Percentiles rank a stretch among this genome's conserved stretches.
These are phyloP conservation scores for Aspergillus fijiensis DNA, from an alignment of 2,329 filamentous ascomycete species.

Conservation along the genomic window DNA sequence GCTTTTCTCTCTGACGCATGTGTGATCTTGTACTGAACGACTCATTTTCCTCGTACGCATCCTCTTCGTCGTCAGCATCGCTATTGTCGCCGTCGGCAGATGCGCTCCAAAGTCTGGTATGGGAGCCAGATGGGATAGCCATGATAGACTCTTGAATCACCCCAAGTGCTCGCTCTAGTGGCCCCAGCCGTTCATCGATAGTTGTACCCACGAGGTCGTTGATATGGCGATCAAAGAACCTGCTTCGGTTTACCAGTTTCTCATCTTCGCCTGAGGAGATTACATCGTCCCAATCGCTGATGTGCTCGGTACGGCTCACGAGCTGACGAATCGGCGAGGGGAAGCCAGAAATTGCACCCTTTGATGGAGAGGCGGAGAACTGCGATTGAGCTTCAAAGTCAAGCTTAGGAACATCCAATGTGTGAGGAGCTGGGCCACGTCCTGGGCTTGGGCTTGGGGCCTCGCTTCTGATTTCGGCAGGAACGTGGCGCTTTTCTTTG, in stretches of 20 bases:
- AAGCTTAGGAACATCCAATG: slow-evolving; percentile 47
- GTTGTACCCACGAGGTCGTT: slow-evolving; percentile 79
- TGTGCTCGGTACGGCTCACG: slow-evolving; percentile 60
- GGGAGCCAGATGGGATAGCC: slow-evolving; percentile 56
- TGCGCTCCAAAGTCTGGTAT: slow-evolving; percentile 61
- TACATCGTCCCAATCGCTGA: slow-evolving; percentile 89
- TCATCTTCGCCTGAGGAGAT: slow-evolving; percentile 79
- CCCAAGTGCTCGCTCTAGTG: slow-evolving; percentile 75
- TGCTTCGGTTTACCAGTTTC: slow-evolving; percentile 76
- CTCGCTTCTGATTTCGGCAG: slow-evolving; percentile 61
- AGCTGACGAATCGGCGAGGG: slow-evolving; percentile 62
- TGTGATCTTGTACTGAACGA: slow-evolving; percentile 73
- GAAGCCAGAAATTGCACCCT: slow-evolving; percentile 59
- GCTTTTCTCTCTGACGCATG: slow-evolving; percentile 63
- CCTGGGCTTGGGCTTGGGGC: slow-evolving; percentile 72
- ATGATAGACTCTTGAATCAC: slow-evolving; percentile 71
- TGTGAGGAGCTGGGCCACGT: slow-evolving; percentile 49
- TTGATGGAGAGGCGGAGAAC: slow-evolving; percentile 57
- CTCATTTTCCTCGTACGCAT: slow-evolving; percentile 57
- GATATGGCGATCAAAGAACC: slow-evolving; percentile 89
- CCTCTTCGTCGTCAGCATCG: slow-evolving; percentile 93
- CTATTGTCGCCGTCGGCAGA: slow-evolving; percentile 73
- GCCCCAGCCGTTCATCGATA: slow-evolving; percentile 72
- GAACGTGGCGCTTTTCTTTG: slow-evolving; percentile 54
- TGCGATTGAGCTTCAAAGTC: slow-evolving; percentile 40